Evolutionary conservation across 805 yeast species (phyloP).

Genomic region (Candida broadrunensis): DNA sequence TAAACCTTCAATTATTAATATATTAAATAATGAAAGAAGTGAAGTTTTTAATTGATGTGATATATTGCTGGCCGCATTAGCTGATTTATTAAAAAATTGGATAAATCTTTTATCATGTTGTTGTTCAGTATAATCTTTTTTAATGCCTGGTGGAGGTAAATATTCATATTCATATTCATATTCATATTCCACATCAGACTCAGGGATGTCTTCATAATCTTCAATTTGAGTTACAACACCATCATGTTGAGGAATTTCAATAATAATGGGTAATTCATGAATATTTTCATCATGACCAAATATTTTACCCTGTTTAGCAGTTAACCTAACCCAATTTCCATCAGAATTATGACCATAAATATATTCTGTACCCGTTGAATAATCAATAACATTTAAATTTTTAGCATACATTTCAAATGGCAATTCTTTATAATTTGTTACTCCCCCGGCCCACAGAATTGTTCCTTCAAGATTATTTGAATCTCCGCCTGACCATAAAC

Average conservation of each 20-base stretch:
- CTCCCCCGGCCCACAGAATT: constrained; percentile 40
- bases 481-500: constrained; percentile 45
- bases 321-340: constrained; percentile 14
- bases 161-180: neutral
- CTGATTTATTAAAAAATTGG: neutral
- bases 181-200: neutral
- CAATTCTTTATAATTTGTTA: constrained; percentile 23
- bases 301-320: constrained; percentile 10
- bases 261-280: neutral
- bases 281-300: constrained; percentile 1
- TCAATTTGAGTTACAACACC: neutral
- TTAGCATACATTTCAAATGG: constrained; percentile 33
- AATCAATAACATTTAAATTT: constrained; percentile 22
- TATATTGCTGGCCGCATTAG: neutral
- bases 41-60: neutral
- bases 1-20: neutral
- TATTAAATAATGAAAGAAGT: neutral
- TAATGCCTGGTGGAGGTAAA: neutral
- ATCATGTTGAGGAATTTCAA: neutral
- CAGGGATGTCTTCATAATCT: neutral
- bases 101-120: neutral
- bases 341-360: constrained; percentile 20
- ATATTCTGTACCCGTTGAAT: constrained; percentile 25
- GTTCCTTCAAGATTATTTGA: constrained; percentile 30
- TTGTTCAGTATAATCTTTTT: neutral